Evolutionary conservation across 257 asterid genomes (phyloP), one percentile per base, ranked within the genome.

Genomic region (Jacaranda copaia): DNA sequence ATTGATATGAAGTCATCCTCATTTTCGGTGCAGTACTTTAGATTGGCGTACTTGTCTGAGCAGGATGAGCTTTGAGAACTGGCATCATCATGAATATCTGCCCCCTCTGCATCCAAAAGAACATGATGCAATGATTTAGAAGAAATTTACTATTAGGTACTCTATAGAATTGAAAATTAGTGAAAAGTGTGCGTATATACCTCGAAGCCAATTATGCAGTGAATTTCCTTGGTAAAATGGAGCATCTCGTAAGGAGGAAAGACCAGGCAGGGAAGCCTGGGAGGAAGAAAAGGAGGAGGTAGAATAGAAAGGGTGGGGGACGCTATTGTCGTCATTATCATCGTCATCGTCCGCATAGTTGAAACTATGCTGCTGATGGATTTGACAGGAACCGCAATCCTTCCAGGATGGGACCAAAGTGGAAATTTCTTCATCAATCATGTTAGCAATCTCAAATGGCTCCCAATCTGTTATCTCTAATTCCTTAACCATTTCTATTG

Each of bases 401-500:
- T 81, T 89, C 92, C 91, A 84, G 15, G 85, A 62, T 18, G 96
- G 96, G 64, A 88, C 85, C 77, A 91, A 65, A 18, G 77, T 82
- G 43, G 87, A 81, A 60, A 92, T 85, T 81, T 92, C 96, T 5
- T 75, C 81, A 8, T 88, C 87, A 46, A 92, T 92, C 97, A 91
- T 91, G n/a, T 80, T 81, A 65, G 98, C 94, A 82, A 92, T 92
- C 84, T 92, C 92, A 20, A 69, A 39, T 40, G 96, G 87, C 78
- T 87, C 85, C 93, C 96, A 91, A 40, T 91, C 94, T n/a, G 77
- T 82, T 70, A 92, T 88, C 59, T 87, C 89, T 43, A 92, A 70
- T 77, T 92, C 96, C 84, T 85, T 92, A 19, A 92, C 96, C 97
- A 92, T 92, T 73, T 92, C 97, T 9, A 75, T 73, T 0, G 98